phyloP scores from a whole-genome alignment of 805 yeast species.

The Groenewaldozyma tartarivorans region DNA sequence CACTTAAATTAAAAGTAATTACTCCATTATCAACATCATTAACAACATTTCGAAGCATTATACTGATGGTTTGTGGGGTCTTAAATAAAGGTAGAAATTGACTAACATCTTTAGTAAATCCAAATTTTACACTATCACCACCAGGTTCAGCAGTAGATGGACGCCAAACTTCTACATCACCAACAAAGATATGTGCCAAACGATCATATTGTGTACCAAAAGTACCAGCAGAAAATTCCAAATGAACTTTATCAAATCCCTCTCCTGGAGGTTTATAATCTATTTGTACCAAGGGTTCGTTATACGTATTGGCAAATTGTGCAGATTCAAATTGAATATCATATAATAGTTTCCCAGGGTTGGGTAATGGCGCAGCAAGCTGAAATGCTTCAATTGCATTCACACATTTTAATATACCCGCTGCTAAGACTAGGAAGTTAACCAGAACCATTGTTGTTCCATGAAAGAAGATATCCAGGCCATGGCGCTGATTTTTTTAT shows the following conservation, averaged over 20 bases:
- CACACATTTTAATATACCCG: too few species aligned
- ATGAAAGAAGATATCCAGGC: too few species aligned
- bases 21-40: constrained; percentile 30
- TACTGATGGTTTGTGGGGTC: constrained; percentile 31
- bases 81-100: constrained; percentile 43
- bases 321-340: constrained; percentile 16
- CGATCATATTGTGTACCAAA: constrained; percentile 31
- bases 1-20: constrained; percentile 7
- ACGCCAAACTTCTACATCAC: constrained; percentile 67
- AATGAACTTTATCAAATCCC: constrained; percentile 28
- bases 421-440: too few species aligned
- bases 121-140: constrained; percentile 23
- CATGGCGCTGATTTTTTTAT: too few species aligned
- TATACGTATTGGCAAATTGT: constrained; percentile 28
- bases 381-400: constrained; percentile 11
- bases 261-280: constrained; percentile 25
- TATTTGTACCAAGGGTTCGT: constrained; percentile 22
- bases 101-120: constrained; percentile 58
- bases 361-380: constrained; percentile 8
- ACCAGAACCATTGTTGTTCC: too few species aligned
- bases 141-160: constrained; percentile 75
- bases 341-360: constrained; percentile 13
- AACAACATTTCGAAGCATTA: constrained; percentile 55
- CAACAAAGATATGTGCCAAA: constrained; percentile 28
- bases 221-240: constrained; percentile 25